These are phyloP conservation scores for Rhodotorula babjevae DNA, from an alignment of 768 basidiomycete genomes.

Conservation along the genomic window DNA sequence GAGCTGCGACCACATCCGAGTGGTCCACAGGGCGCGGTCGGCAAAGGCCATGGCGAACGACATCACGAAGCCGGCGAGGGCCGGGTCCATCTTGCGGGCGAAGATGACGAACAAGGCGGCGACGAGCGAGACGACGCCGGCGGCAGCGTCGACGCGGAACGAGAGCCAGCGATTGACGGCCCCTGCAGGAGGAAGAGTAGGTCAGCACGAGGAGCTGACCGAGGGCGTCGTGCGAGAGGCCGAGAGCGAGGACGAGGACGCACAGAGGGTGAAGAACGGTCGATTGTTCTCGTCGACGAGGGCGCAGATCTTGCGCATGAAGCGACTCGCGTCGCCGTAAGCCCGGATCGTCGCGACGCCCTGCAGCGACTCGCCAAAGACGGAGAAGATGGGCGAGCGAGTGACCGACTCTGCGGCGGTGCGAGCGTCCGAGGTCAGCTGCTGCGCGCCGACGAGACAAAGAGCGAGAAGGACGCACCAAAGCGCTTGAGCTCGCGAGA, in stretches of 20 bases:
- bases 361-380: constrained; percentile 48
- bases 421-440: neutral
- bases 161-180: constrained; percentile 41
- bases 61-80: constrained; percentile 45
- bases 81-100: constrained; percentile 46
- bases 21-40: constrained; percentile 51
- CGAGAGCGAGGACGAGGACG: neutral
- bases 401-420: constrained; percentile 43
- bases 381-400: constrained; percentile 48
- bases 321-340: constrained; percentile 49
- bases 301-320: constrained; percentile 47
- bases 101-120: constrained; percentile 47
- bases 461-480: constrained; percentile 31
- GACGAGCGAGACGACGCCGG: constrained; percentile 47
- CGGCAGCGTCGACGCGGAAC: constrained; percentile 44
- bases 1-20: constrained; percentile 46
- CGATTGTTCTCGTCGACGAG: constrained; percentile 49
- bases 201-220: too few species aligned
- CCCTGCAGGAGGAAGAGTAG: neutral
- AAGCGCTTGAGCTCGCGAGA: constrained; percentile 50
- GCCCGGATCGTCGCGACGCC: constrained; percentile 50
- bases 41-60: constrained; percentile 47
- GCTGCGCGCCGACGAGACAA: fast-evolving
- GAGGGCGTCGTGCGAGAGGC: too few species aligned
- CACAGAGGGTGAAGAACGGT: constrained; percentile 49